A percentile compares a stretch with the other conserved stretches of the same genome.
These are phyloP conservation scores for Podaxis sp. DNA, from an alignment of 768 basidiomycete species.

Conservation along the genomic window DNA sequence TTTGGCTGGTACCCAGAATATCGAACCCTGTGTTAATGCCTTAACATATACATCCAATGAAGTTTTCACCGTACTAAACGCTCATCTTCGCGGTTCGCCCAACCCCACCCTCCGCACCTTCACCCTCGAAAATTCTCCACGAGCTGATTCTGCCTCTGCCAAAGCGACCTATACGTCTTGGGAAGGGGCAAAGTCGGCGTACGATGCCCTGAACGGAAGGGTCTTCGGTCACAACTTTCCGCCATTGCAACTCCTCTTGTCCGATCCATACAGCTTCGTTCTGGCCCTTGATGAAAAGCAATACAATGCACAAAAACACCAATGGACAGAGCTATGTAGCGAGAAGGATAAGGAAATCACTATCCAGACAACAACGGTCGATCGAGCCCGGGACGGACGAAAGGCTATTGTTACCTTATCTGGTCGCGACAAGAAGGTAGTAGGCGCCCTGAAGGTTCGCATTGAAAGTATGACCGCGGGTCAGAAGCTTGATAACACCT, in stretches of 20 bases:
- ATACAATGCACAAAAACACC: slow-evolving; percentile 46
- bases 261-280: too few relatives aligned
- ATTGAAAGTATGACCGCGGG: slow-evolving; percentile 56
- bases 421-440: slow-evolving; percentile 52
- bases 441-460: slow-evolving; percentile 59
- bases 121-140: slow-evolving; percentile 4
- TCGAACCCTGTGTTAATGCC: background rate
- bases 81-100: slow-evolving; percentile 8
- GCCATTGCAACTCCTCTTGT: slow-evolving; percentile 37
- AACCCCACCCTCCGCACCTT: slow-evolving; percentile 5
- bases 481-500: slow-evolving; percentile 39
- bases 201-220: slow-evolving; percentile 34
- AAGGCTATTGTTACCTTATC: slow-evolving; percentile 4
- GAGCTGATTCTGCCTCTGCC: slow-evolving; percentile 19
- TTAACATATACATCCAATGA: slow-evolving; percentile 1
- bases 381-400: too few relatives aligned
- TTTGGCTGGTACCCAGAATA: slow-evolving; percentile 2
- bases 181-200: slow-evolving; percentile 45
- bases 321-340: slow-evolving; percentile 49
- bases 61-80: slow-evolving; percentile 7
- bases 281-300: slow-evolving; percentile 29
- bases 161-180: slow-evolving; percentile 48
- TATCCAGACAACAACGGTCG: too few relatives aligned
- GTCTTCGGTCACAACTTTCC: slow-evolving; percentile 30
- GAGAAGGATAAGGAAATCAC: slow-evolving; percentile 28